A percentile compares a stretch with the other conserved stretches of the same genome.
These are phyloP conservation scores for Lodderomyces parapsilosis DNA, from an alignment of 1,139 yeast species.

Conservation along the genomic window DNA sequence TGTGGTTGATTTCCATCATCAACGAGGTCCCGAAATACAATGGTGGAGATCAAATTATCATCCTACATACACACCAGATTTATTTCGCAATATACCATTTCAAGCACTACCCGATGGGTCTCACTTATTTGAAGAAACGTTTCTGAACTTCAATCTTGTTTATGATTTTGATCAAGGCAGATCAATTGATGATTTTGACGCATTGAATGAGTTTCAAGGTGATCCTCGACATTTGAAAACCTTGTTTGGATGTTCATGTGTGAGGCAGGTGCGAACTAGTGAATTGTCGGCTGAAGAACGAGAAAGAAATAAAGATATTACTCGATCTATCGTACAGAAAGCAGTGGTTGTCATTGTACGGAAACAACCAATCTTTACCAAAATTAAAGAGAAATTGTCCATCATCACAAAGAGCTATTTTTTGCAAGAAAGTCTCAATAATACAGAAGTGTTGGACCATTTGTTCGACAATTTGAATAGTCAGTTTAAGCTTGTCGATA, in stretches of 20 bases:
- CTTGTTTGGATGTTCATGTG: conserved; percentile 90
- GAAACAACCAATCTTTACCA: conserved; percentile 79
- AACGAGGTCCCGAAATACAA: conserved; percentile 93
- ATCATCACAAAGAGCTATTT: conserved; percentile 88
- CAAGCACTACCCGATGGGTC: conserved; percentile 97
- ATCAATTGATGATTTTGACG: conserved; percentile 45
- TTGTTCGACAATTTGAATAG: conserved; percentile 69
- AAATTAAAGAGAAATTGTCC: conserved; percentile 84
- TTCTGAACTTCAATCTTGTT: conserved; percentile 84
- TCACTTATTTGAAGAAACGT: conserved; percentile 87
- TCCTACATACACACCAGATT: conserved; percentile 33
- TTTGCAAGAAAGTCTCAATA: conserved; percentile 73
- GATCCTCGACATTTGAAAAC: conserved; percentile 61
- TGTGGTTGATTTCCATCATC: conserved; percentile 90
- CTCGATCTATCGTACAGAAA: conserved; percentile 88
- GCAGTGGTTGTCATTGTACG: conserved; percentile 85
- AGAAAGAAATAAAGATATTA: conserved; percentile 62
- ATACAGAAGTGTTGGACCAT: conserved; percentile 64
- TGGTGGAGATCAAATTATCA: conserved; percentile 78
- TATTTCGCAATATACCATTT: conserved; percentile 90
- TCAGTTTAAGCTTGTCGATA: conserved; percentile 28
- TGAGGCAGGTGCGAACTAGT: conserved; percentile 71
- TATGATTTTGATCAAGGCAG: conserved; percentile 57
- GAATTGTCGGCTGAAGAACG: conserved; percentile 50
- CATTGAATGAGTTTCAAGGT: conserved; percentile 42